Conservation (phyloP, 257 asterid genomes). For the Gentiana straminea region DNA sequence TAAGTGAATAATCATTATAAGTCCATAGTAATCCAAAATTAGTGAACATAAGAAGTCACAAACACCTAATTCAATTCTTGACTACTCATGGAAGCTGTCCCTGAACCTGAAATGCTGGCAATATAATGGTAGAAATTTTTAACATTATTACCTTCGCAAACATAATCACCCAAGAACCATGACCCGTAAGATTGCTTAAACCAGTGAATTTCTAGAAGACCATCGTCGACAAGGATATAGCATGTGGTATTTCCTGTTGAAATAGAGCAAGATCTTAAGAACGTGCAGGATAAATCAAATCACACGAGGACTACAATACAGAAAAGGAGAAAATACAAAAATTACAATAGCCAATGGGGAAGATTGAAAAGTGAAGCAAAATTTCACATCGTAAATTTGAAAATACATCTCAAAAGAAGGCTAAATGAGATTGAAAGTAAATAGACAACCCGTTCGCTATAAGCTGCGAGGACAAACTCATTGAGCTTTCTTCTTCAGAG, state of each 20-base stretch:
- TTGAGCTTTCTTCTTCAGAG: no score
- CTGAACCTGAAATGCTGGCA: background rate
- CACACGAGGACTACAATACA: background rate
- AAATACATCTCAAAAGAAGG: background rate
- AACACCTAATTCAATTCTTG: no score
- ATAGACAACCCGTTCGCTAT: no score
- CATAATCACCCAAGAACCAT: conserved; percentile 94
- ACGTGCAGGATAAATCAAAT: background rate
- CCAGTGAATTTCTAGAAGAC: conserved; percentile 81
- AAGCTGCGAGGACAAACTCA: no score
- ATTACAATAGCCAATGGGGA: no score
- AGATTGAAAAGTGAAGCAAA: background rate
- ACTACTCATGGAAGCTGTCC: no score
- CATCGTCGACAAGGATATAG: conserved; percentile 40
- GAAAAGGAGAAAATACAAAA: no score
- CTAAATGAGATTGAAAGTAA: background rate
- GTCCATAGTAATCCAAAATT: no score
- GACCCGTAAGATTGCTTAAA: conserved; percentile 88
- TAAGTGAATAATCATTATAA: no score
- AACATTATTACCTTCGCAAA: conserved; percentile 61
- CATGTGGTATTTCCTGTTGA: conserved; percentile 49
- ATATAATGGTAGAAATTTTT: background rate
- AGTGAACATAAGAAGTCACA: no score
- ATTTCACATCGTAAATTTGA: background rate
- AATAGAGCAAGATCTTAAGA: background rate